Percentiles rank a stretch among this genome's conserved stretches.
Conservation (phyloP, 2,329 filamentous ascomycete species). For the Didymella arachidicola region DNA sequence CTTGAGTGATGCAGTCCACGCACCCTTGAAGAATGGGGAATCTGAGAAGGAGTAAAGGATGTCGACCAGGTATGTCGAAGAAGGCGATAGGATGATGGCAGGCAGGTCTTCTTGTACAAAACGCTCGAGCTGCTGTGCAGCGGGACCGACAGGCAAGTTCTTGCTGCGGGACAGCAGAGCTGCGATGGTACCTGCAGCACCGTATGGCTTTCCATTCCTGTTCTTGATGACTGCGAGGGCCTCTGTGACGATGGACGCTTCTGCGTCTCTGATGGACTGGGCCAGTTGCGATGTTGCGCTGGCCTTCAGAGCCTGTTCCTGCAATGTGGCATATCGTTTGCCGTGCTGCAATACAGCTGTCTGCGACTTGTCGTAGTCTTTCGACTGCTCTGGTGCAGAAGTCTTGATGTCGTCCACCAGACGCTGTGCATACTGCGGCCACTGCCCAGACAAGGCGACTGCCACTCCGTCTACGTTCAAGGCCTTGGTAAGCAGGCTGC, state of each 20-base stretch:
- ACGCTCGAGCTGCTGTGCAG: conserved; percentile 50
- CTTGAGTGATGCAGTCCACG: conserved; percentile 46
- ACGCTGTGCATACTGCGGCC: conserved; percentile 67
- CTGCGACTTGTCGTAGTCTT: conserved; percentile 77
- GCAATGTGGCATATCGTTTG: conserved; percentile 69
- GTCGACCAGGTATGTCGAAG: conserved; percentile 70
- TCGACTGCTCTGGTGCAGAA: conserved; percentile 82
- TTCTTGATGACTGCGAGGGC: conserved; percentile 60
- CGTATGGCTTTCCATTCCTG: conserved; percentile 71
- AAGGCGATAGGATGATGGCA: conserved; percentile 71
- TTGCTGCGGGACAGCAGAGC: conserved; percentile 58
- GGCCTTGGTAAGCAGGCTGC: conserved; percentile 52
- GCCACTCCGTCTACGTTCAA: conserved; percentile 55
- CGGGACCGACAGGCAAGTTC: conserved; percentile 51
- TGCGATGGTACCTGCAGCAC: conserved; percentile 67
- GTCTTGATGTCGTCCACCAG: conserved; percentile 73
- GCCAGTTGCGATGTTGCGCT: conserved; percentile 19
- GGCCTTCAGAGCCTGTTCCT: conserved; percentile 28
- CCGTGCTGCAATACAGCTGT: conserved; percentile 71
- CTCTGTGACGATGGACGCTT: conserved; percentile 55
- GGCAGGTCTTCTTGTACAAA: conserved; percentile 66
- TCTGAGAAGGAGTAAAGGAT: conserved; percentile 63
- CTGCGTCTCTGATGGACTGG: conserved; percentile 44
- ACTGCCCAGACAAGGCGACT: conserved; percentile 63
- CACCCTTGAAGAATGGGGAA: conserved; percentile 38